Evolutionary conservation across 257 asterid genomes (phyloP).

Genomic region (Solanum medicagineum): DNA sequence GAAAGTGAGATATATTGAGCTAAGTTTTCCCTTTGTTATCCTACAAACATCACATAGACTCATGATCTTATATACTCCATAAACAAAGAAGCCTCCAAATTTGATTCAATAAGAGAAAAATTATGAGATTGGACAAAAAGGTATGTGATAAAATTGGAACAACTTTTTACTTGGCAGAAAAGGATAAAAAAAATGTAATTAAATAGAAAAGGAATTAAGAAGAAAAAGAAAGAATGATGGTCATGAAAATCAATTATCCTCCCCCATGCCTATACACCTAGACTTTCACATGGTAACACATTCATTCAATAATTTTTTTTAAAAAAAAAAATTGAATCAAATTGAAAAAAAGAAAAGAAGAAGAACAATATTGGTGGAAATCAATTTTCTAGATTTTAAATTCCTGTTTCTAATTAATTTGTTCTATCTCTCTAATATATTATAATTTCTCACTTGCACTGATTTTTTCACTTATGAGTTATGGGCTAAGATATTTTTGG

Average conservation of each 20-base stretch:
- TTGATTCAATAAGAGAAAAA: background rate
- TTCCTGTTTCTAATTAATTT: background rate
- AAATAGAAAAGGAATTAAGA: background rate
- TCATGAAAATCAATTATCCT: conserved; percentile 22
- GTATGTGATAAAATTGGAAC: background rate
- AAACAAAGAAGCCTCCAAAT: background rate
- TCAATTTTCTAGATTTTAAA: background rate
- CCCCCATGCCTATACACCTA: conserved; percentile 63
- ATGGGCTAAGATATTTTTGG: background rate
- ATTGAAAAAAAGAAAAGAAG: background rate
- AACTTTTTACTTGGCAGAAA: conserved; percentile 6
- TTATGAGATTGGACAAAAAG: background rate
- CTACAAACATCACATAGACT: background rate
- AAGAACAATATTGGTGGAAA: background rate
- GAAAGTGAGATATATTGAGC: too few species aligned
- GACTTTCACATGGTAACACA: conserved; percentile 43
- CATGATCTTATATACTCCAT: background rate
- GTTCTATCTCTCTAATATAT: background rate
- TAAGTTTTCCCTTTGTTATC: background rate
- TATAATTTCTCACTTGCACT: background rate
- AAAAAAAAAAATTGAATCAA: background rate
- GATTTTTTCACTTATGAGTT: background rate
- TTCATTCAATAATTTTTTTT: conserved; percentile 5
- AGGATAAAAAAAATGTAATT: background rate
- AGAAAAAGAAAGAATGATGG: conserved; percentile 32